Evolutionary conservation across 73 alveolate genomes (phyloP), one percentile per base, ranked within the genome.

Genomic region (Paramecium biaurelia): DNA sequence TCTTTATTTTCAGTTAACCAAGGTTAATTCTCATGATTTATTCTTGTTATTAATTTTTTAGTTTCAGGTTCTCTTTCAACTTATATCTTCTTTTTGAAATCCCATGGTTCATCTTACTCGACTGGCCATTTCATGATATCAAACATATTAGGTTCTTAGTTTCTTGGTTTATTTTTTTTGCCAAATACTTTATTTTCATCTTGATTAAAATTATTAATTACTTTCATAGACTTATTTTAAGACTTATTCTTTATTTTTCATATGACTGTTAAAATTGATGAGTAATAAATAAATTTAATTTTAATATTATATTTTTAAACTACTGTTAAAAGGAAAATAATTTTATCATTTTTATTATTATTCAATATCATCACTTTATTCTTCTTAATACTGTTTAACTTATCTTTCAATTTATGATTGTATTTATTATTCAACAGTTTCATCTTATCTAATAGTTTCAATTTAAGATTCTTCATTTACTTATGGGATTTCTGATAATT

Each of bases 61-160:
- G 90, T 63, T 79, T 79, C 90, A 42, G 45, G 45, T 34, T 79
- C 90, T 79, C 28, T 79, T 47, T 79, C 90, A 24, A 63, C 74
- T 79, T 79, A 79, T n/a, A 72, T 42, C 9, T 79, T 79, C 43
- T 79, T 79, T 47, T 79, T 79, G 24, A 79, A 79, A 79, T 79
- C 90, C 90, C 90, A 79, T 5, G 90, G 90, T 79, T 79, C 90
- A 45, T 79, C 90, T 47, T 79, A 43, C 23, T 79, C 28, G 2
- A 18, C 43, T 43, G 45, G 45, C 90, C 90, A 79, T 79, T 32
- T 30, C 47, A 79, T 23, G 2, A 79, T 23, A 41, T 79, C 76
- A 79, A 79, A 79, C 90, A 79, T 79, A 14, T 32, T 41, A 30
- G 90, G 90, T 47, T 79, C 90, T 43, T 79, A 28, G 24, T 79